phyloP scores from a whole-genome alignment of 106 monocot species.

The Apostasia shenzhenica region DNA sequence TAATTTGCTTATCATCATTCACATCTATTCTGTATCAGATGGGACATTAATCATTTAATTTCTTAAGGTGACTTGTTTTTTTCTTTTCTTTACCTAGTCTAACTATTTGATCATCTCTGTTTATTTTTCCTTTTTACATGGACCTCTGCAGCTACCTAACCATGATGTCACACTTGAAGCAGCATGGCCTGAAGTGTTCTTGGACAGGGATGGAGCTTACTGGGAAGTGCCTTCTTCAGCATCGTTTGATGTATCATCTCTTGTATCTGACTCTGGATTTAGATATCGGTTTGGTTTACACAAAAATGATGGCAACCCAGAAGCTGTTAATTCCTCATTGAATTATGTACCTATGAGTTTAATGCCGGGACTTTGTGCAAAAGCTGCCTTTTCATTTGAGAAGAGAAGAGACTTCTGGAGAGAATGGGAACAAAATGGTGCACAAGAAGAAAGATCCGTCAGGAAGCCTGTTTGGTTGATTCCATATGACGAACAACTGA shows the following conservation, averaged over 20 bases:
- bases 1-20: too few relatives aligned
- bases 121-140: not conserved
- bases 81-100: too few relatives aligned
- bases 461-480: slow-evolving; percentile 23
- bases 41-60: too few relatives aligned
- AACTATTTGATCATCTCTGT: too few relatives aligned
- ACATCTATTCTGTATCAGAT: too few relatives aligned
- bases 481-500: slow-evolving; percentile 63
- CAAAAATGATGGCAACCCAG: slow-evolving; percentile 53
- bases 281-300: slow-evolving; percentile 77
- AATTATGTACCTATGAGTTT: slow-evolving; percentile 33
- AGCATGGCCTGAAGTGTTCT: slow-evolving; percentile 60
- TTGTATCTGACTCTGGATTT: slow-evolving; percentile 59
- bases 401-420: slow-evolving; percentile 72
- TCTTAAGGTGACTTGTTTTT: too few relatives aligned
- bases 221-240: slow-evolving; percentile 74
- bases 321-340: slow-evolving; percentile 32
- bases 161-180: slow-evolving; percentile 85
- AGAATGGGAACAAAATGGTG: slow-evolving; percentile 28
- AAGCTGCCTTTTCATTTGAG: slow-evolving; percentile 78
- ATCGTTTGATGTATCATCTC: slow-evolving; percentile 59
- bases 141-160: slow-evolving; percentile 49
- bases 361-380: slow-evolving; percentile 72
- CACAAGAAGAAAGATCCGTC: slow-evolving; percentile 12
- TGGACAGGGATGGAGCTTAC: slow-evolving; percentile 63